A percentile compares a stretch with the other conserved stretches of the same genome.
These are phyloP conservation scores for Paraconiothyrium brasiliense DNA, from an alignment of 2,329 filamentous ascomycete species.

Conservation along the genomic window DNA sequence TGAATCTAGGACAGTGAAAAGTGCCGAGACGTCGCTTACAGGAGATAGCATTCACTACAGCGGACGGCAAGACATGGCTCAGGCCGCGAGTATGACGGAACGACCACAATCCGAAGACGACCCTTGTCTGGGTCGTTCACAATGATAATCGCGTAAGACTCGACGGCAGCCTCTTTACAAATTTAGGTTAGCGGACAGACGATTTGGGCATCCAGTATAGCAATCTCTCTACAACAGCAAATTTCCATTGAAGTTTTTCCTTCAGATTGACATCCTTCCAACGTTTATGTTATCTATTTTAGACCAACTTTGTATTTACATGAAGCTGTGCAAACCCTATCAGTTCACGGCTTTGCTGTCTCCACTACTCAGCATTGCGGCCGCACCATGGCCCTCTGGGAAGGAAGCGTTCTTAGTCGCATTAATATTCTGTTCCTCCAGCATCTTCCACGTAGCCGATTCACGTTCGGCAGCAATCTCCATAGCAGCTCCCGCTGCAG, in stretches of 20 bases:
- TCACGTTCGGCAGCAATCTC: slow-evolving; percentile 35
- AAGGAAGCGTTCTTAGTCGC: background rate
- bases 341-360: background rate
- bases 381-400: background rate
- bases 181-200: too few relatives aligned
- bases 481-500: slow-evolving; percentile 34
- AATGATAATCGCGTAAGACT: background rate
- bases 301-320: too few relatives aligned
- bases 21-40: background rate
- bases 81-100: background rate
- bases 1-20: background rate
- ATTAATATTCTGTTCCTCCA: slow-evolving; percentile 19
- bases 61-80: background rate
- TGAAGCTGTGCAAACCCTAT: background rate
- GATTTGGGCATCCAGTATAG: too few relatives aligned
- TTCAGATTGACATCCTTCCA: too few relatives aligned
- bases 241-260: too few relatives aligned
- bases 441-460: slow-evolving; percentile 23
- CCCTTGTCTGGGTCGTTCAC: background rate
- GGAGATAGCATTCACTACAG: background rate
- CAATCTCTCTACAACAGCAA: too few relatives aligned
- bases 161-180: too few relatives aligned
- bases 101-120: background rate
- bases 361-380: background rate
- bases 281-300: too few relatives aligned